These are phyloP conservation scores for Zygosaccharomyces siamensis DNA, from an alignment of 805 yeast species.

Conservation along the genomic window DNA sequence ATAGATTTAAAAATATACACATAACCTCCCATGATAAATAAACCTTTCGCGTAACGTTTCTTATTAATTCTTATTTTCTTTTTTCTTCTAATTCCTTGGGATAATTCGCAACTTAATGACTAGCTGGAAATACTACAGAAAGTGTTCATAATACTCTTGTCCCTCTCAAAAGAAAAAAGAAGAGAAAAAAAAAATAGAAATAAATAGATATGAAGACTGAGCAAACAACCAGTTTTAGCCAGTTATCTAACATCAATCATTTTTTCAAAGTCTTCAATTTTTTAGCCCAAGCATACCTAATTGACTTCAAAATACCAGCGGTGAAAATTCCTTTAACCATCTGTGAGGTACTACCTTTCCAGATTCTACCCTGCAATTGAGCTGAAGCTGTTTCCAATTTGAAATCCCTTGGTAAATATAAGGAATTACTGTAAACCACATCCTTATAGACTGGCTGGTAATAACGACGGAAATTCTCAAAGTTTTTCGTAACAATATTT, in stretches of 20 bases:
- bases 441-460: slow-evolving; percentile 57
- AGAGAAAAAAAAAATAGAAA: not conserved
- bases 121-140: not conserved
- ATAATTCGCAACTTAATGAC: not conserved
- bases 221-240: not conserved
- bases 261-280: slow-evolving; percentile 36
- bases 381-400: slow-evolving; percentile 35
- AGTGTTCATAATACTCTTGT: slow-evolving; percentile 1
- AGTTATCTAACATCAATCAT: not conserved
- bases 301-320: slow-evolving; percentile 72
- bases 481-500: slow-evolving; percentile 80
- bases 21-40: not conserved
- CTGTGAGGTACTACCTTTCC: slow-evolving; percentile 67
- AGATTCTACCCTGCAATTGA: slow-evolving; percentile 51
- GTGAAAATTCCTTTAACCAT: slow-evolving; percentile 78
- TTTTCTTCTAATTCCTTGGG: not conserved
- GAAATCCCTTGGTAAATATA: slow-evolving; percentile 38
- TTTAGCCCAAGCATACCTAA: slow-evolving; percentile 75
- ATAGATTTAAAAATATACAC: not conserved
- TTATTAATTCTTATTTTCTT: not conserved
- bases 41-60: not conserved
- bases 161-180: not conserved
- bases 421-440: slow-evolving; percentile 32
- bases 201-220: not conserved
- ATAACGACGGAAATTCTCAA: slow-evolving; percentile 58